Evolutionary conservation across 2,329 filamentous ascomycete species (phyloP), one percentile per base, ranked within the genome.

Genomic region (Alternaria sp.): DNA sequence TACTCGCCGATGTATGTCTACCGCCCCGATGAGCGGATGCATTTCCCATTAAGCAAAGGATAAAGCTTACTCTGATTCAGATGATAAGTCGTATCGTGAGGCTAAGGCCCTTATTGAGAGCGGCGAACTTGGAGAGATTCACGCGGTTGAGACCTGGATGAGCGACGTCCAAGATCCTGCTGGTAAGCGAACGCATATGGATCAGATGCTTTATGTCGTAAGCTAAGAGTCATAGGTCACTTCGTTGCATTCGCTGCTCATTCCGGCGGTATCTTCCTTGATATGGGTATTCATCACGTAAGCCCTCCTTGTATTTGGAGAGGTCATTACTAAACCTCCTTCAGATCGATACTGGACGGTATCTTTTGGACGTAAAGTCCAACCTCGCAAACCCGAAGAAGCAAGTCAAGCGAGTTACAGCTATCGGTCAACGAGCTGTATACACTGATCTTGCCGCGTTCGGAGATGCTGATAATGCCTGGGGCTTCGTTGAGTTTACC

Each of bases 401-500:
- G 30, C 51, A 60, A 39, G 51, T 60, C 6, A 60, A 60, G 28
- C 52, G 51, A 44, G 57, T 55, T 7, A 51, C 46, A 18, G 51
- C 57, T 26, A 60, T 60, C 34, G 57, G 51, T 16, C 57, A 60
- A 39, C 51, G 44, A 30, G 46, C 51, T 5, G 51, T 60, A 16
- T 60, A 60, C 26, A 44, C 38, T 3, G 57, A 54, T 18, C 47
- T 60, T 11, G 51, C 43, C 5, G 36, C 52, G 16, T 60, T 48
- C n/a, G 57, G 46, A 28, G 57, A 60, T 32, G 44, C 38, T n/a
- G 51, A 60, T 30, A 60, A 60, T 18, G 57, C 39, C 5, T 60
- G 57, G 57, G 51, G 51, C 30, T 42, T 60, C 9, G 51, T 60
- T 6, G 57, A 60, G 43, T 60, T 60, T 30, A 32, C 57, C n/a